These are phyloP conservation scores for Pelagophyceae sp. DNA, from an alignment of 352 stramenopile genomes.

Conservation along the genomic window DNA sequence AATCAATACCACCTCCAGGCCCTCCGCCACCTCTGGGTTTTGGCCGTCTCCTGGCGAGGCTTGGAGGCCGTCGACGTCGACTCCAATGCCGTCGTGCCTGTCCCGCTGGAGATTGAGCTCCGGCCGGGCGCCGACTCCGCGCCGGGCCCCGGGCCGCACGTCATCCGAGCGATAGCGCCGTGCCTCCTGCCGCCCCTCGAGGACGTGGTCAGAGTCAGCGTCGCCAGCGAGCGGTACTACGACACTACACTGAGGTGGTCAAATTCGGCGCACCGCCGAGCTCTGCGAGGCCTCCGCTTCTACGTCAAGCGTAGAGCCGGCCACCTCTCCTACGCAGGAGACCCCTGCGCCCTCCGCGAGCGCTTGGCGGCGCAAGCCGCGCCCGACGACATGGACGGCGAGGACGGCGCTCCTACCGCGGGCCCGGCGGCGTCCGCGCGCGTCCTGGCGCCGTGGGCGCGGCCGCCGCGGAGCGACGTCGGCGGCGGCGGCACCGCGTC, in stretches of 20 bases:
- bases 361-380: background rate
- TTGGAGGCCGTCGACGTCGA: slow-evolving; percentile 60
- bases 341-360: background rate
- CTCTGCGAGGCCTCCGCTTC: background rate
- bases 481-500: background rate
- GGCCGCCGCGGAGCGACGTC: background rate
- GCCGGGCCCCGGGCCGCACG: background rate
- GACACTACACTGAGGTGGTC: slow-evolving; percentile 35
- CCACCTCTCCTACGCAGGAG: background rate
- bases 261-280: background rate
- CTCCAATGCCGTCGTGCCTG: slow-evolving; percentile 48
- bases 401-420: background rate
- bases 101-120: slow-evolving; percentile 49
- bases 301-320: slow-evolving; percentile 10
- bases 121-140: slow-evolving; percentile 10
- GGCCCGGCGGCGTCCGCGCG: background rate
- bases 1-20: slow-evolving; percentile 81
- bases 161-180: slow-evolving; percentile 32
- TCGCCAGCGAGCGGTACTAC: slow-evolving; percentile 49
- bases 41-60: slow-evolving; percentile 52
- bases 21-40: slow-evolving; percentile 73
- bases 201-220: slow-evolving; percentile 21
- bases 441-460: background rate
- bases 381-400: background rate
- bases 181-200: slow-evolving; percentile 40